These are phyloP conservation scores for Sporobolomyces phaffii DNA, from an alignment of 768 basidiomycete genomes.

Conservation along the genomic window DNA sequence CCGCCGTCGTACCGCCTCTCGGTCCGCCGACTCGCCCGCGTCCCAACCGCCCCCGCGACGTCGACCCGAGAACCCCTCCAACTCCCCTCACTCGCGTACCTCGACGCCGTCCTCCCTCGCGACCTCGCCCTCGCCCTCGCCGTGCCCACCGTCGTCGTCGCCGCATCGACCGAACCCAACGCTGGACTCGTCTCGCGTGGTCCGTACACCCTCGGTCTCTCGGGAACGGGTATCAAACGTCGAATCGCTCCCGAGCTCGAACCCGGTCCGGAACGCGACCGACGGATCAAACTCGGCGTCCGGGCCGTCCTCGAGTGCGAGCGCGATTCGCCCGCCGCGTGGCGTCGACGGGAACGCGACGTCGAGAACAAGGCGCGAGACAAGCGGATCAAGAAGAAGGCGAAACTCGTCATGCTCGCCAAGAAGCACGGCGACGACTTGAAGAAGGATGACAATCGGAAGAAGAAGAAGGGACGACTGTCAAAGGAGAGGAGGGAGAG, in stretches of 20 bases:
- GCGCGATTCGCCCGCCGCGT: too few species aligned
- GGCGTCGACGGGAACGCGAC: too few species aligned
- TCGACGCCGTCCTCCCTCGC: constrained; percentile 22
- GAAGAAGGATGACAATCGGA: background rate
- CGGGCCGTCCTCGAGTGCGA: too few species aligned
- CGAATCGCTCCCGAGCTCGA: too few species aligned
- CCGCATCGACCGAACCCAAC: background rate
- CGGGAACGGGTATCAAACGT: background rate
- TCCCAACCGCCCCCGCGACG: constrained; percentile 29
- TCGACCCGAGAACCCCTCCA: constrained; percentile 8
- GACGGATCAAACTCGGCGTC: too few species aligned
- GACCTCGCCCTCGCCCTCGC: constrained; percentile 9
- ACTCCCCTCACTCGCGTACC: constrained; percentile 37
- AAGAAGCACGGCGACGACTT: background rate
- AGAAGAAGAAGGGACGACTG: constrained; percentile 1
- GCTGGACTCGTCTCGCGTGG: background rate
- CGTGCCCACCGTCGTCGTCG: background rate
- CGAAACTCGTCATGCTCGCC: background rate
- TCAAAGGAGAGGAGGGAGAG: constrained; percentile 17
- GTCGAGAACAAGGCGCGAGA: too few species aligned
- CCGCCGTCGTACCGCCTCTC: constrained; percentile 41
- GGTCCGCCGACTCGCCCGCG: constrained; percentile 20
- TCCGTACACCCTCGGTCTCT: background rate
- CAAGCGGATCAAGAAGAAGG: background rate
- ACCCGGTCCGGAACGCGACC: too few species aligned